Evolutionary conservation across 2,329 filamentous ascomycete species (phyloP).

Genomic region (Curvularia lunata): DNA sequence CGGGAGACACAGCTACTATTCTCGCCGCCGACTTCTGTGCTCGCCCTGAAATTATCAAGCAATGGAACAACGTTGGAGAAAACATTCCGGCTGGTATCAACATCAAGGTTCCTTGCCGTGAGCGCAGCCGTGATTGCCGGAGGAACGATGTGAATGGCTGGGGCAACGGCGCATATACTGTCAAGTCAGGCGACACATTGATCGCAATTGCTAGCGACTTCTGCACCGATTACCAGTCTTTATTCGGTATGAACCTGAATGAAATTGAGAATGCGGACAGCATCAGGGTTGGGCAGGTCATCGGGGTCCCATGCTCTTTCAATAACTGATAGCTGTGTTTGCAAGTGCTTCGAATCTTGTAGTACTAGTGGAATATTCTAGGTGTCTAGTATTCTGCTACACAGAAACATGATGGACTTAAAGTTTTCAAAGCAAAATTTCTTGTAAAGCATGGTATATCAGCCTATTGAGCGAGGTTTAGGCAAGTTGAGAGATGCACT

Average conservation of each 20-base stretch:
- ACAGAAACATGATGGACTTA: background rate
- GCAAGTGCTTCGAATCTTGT: background rate
- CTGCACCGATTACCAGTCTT: background rate
- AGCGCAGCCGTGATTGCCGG: background rate
- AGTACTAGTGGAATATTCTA: background rate
- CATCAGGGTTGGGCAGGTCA: background rate
- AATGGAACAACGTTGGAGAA: background rate
- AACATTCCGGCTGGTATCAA: background rate
- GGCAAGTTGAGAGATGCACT: background rate
- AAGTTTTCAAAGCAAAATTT: background rate
- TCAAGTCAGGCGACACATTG: background rate
- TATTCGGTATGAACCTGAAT: background rate
- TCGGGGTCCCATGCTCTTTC: background rate
- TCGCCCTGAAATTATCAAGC: background rate
- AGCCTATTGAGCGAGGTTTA: background rate
- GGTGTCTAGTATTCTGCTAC: background rate
- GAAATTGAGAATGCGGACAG: background rate
- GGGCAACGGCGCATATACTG: background rate
- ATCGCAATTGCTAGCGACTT: background rate
- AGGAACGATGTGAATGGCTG: background rate
- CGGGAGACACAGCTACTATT: background rate
- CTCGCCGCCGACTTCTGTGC: background rate
- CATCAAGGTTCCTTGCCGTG: background rate
- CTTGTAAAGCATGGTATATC: background rate
- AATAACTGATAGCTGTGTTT: background rate